These are phyloP conservation scores for Ophiostoma populinum DNA, from an alignment of 2,329 filamentous ascomycete species.

Conservation along the genomic window DNA sequence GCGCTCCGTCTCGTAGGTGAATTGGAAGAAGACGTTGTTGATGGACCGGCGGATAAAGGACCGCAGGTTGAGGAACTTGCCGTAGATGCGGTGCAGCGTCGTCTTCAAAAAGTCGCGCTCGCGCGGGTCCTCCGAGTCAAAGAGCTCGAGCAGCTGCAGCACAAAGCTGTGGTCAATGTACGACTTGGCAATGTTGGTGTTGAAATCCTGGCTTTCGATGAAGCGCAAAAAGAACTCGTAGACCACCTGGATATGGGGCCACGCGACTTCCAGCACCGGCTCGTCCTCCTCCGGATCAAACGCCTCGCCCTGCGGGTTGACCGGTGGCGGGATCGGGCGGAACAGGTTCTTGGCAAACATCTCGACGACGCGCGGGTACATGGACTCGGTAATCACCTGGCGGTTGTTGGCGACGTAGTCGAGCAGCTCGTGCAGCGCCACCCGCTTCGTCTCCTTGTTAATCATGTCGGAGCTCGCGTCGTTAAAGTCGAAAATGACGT, in stretches of 20 bases:
- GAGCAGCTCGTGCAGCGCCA: conserved; percentile 86
- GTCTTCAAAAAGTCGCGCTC: conserved; percentile 98
- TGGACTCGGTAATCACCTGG: conserved; percentile 94
- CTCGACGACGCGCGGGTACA: conserved; percentile 96
- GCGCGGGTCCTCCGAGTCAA: conserved; percentile 92
- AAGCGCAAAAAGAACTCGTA: conserved; percentile 99
- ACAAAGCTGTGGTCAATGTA: conserved; percentile 99
- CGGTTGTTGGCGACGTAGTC: conserved; percentile 98
- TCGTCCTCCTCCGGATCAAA: conserved; percentile 98
- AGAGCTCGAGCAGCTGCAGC: conserved; percentile 87
- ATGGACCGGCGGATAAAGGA: conserved; percentile 96
- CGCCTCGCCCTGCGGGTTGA: conserved; percentile 94
- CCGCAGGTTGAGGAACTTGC: conserved; percentile 93
- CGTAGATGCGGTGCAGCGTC: conserved; percentile 92
- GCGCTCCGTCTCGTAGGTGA: conserved; percentile 94
- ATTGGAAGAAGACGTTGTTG: conserved; percentile 99
- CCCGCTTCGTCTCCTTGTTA: conserved; percentile 96
- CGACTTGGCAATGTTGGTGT: conserved; percentile 97
- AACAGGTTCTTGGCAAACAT: conserved; percentile 99
- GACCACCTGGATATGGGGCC: conserved; percentile 98
- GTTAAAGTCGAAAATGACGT: conserved; percentile 99
- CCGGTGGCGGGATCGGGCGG: conserved; percentile 86
- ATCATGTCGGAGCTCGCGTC: conserved; percentile 98
- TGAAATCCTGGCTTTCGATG: conserved; percentile 99
- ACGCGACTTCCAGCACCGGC: conserved; percentile 91